Base-by-base conservation (phyloP, 148 eudicot genomes). In the Agrostemma githago region DNA sequence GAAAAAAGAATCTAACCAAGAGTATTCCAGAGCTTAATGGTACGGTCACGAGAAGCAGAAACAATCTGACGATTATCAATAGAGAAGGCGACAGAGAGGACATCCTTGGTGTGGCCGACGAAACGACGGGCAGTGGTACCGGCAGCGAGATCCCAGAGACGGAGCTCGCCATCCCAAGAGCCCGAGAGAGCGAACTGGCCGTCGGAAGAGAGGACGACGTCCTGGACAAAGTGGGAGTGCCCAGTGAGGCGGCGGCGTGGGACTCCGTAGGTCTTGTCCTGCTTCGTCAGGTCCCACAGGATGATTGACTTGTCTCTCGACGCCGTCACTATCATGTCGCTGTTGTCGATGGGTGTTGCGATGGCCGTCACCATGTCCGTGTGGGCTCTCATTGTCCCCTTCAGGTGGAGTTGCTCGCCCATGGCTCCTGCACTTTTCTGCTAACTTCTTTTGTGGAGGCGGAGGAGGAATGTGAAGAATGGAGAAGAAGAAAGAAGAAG, bases 1-100 rank as follows among this genome's bases (percentile, higher is more conserved):
- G 19, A 70, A 39, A 10, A 0, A 12, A 51, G 8, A 4, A 43
- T 6, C 75, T 34, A 0, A 34, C 98, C 98, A 0, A 93, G 85
- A 3, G 98, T 93, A 83, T 93, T 93, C 98, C 98, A 93, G 4
- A 93, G 96, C 86, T 88, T 90, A 74, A 93, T 93, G 0, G 91
- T 70, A 10, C 82, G 79, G 79, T 93, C 98, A 15, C 98, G 80
- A 2, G 93, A 89, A 3, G 96, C 98, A 0, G 93, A 87, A 2
- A 90, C 93, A 74, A 90, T 90, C 89, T 93, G 98, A 56, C 98
- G 92, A 73, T 92, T 92, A 71, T 93, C 98, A 60, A 93, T 82
- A 0, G 92, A 87, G 69, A 93, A 93, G 0, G 98, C 98, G 15
- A 93, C 98, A 12, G 92, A 87, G 40, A 90, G 76, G 2, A 92